Base-by-base conservation (phyloP, 176 grass and related monocot species). In the Lolium perenne region DNA sequence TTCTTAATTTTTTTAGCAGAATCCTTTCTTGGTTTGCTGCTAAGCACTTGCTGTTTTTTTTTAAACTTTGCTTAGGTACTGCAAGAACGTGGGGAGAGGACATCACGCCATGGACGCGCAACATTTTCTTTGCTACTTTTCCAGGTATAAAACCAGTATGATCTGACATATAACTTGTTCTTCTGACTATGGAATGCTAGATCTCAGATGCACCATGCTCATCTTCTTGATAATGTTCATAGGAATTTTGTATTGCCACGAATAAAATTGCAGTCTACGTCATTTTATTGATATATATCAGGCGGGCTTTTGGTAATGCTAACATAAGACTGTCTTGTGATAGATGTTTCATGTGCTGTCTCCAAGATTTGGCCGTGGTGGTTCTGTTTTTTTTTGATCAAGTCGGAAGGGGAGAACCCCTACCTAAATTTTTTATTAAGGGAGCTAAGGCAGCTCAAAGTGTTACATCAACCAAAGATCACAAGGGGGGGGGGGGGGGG, bases 51-150 rank as follows among this genome's bases (percentile, higher is more conserved):
- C 57, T 80, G 23, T 60, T 77, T 88, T 87, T 7, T 29, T 41
- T 67, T 82, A 1, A 29, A 54, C 71, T 78, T 66, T 60, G 78
- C 51, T 66, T 65, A 86, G 97, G 93, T 99, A 51, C 89, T 99
- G 43, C 97, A 99, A 94, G 97, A 99, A 85, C 94, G 97, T 82
- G 88, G 97, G 58, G 97, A 99, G 89, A 99, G 88, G 80, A 99
- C 97, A 10, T 99, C 97, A 80, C 97, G 97, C 35, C 90, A 99
- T 90, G 97, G 97, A 11, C 97, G 97, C 29, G 97, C 97, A 72
- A 99, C 97, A 43, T 99, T 99, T 91, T 99, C 97, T 75, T 92
- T 99, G 58, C 82, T 99, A 58, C 89, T 99, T 80, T 99, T 99
- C 82, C 97, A 99, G 93, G 97, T 96, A 92, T 80, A 13, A 22